Evolutionary conservation across 331 rosid species (phyloP).

Genomic region (Quercus tomentella): DNA sequence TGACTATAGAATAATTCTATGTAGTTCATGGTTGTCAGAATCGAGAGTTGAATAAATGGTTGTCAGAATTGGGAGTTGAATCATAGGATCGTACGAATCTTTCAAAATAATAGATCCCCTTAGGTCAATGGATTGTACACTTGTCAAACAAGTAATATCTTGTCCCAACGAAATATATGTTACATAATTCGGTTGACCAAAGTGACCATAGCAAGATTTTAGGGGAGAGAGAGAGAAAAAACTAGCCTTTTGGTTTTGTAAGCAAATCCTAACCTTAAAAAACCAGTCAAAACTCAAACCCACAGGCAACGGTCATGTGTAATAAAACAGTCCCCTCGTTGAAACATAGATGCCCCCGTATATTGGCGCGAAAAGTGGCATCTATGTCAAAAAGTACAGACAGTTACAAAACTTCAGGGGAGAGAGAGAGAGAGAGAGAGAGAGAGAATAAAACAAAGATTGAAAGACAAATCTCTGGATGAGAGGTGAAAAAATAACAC

Average conservation of each 20-base stretch:
- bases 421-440: neutral
- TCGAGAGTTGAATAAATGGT: too few relatives aligned
- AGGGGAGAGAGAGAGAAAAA: neutral
- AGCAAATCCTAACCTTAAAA: constrained; percentile 28
- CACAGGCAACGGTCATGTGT: constrained; percentile 36
- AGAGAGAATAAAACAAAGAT: neutral
- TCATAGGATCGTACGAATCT: too few relatives aligned
- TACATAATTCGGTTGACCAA: neutral
- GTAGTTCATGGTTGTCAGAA: too few relatives aligned
- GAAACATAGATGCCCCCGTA: constrained; percentile 30
- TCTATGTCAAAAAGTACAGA: constrained; percentile 27
- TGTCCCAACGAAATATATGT: neutral
- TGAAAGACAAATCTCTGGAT: neutral
- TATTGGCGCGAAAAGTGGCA: constrained; percentile 62
- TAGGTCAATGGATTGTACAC: neutral
- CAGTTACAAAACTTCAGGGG: constrained; percentile 38
- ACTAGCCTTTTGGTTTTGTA: neutral
- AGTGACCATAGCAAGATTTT: constrained; percentile 2
- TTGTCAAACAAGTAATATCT: neutral
- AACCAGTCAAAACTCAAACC: constrained; percentile 45
- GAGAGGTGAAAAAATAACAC: neutral
- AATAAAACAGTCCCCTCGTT: constrained; percentile 21
- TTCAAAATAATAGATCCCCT: constrained; percentile 11
- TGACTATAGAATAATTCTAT: too few relatives aligned
- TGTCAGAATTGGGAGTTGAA: too few relatives aligned